Evolutionary conservation across 371 early-diverging fungal species (phyloP), one percentile per base, ranked within the genome.

Genomic region (Syncephalastrum sp.): DNA sequence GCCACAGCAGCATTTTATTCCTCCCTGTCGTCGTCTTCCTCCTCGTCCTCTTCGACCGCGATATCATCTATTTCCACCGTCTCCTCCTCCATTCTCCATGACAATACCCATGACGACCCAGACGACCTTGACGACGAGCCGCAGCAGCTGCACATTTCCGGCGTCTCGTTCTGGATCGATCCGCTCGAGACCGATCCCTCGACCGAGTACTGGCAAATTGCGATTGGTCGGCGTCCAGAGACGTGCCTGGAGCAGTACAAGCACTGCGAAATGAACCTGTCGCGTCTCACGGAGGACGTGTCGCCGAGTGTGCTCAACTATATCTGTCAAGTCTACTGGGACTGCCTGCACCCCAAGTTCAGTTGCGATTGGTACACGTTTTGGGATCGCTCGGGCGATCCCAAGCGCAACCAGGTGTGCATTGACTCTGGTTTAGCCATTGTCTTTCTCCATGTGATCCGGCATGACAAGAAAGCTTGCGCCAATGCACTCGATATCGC

Each of bases 301-400:
- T 66, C 75, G 5, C 73, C 75, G 1, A 55, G 61, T 24, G 57
- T 70, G 5, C 59, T 78, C 15, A 54, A 69, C 7, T 69, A 70
- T 42, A 67, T 69, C 24, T 72, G 72, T n/a, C 73, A 75, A 44
- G 63, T 69, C 8, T 73, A 70, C 46, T 74, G 75, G 75, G 73
- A 78, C 45, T 78, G 78, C 50, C 54, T 72, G 12, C 75, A 74
- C 50, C 78, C 78, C 16, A 74, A 78, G 51, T 72, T 74, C 47
- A 61, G 70, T 16, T 64, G 59, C 16, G 75, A 78, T 38, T 72
- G 73, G 78, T 56, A 58, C 19, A 61, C 65, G 0, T 78, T 78
- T 43, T 78, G 75, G 75, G 61, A 74, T 27, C 58, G 78, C 8
- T 74, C 72, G 3, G 66, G 61, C 45, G 75, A 78, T 52, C 68